Percentiles rank a stretch among this genome's conserved stretches.
These are phyloP conservation scores for Spatholobus suberectus DNA, from an alignment of 306 rosid species.

Conservation along the genomic window DNA sequence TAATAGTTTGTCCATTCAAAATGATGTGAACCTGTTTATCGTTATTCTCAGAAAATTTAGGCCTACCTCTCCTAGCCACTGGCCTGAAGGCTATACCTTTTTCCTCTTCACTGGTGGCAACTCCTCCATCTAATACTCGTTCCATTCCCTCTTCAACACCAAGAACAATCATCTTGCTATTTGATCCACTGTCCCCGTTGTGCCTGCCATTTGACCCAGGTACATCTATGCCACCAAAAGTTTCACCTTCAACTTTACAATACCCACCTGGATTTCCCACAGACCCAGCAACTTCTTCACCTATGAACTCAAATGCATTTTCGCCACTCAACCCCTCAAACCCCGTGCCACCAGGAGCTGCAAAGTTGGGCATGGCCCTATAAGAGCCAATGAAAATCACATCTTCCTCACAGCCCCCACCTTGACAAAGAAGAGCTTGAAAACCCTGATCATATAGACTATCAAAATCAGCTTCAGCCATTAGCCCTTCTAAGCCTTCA, in stretches of 20 bases:
- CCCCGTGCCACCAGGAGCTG: conserved; percentile 24
- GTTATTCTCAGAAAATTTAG: conserved; percentile 38
- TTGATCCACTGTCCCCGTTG: background rate
- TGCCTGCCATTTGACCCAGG: conserved; percentile 21
- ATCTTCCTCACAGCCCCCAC: conserved; percentile 22
- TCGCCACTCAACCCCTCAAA: conserved; percentile 37
- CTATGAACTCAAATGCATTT: conserved; percentile 35
- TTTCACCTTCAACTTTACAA: conserved; percentile 27
- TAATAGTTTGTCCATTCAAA: background rate
- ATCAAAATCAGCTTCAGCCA: conserved; percentile 29
- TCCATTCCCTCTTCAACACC: conserved; percentile 17
- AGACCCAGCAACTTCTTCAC: conserved; percentile 5
- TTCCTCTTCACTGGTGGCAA: conserved; percentile 14
- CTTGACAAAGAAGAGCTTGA: conserved; percentile 40
- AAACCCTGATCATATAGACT: conserved; percentile 29
- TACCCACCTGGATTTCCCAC: background rate
- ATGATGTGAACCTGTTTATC: conserved; percentile 24
- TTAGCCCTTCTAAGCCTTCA: conserved; percentile 29
- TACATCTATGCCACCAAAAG: conserved; percentile 28
- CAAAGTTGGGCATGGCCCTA: background rate
- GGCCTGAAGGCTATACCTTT: conserved; percentile 37
- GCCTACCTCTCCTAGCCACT: too few species aligned
- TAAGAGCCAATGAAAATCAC: conserved; percentile 8
- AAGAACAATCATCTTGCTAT: background rate
- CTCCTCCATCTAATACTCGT: background rate